Base-by-base conservation (phyloP, 2,329 filamentous ascomycete genomes). In the Allantophomopsis cytisporea region DNA sequence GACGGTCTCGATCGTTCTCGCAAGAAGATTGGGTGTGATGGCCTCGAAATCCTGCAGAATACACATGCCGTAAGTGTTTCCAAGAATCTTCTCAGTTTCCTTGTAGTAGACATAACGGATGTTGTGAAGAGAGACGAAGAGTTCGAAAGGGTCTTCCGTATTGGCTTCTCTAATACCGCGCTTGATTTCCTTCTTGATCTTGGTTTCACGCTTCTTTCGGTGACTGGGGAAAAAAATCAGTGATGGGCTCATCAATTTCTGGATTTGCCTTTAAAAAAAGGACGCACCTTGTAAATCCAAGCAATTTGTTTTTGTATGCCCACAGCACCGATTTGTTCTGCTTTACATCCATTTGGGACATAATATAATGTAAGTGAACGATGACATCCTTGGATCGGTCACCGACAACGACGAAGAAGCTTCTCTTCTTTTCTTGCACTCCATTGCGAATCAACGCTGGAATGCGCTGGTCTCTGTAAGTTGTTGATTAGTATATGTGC, bases 31-130 rank as follows among this genome's bases (percentile, higher is more conserved):
- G n/a, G 91, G 91, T 8, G 91, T 98, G 50, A 98, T 75, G 32
- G 88, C 91, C 62, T 98, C 91, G 53, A 98, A 98, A 57, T 98
- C 91, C 60, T 98, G 91, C 50, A 98, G 65, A 47, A 98, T 94
- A 59, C 87, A 95, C 85, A 95, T 95, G 57, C 89, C 89, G 57
- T 91, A 98, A 34, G 91, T 98, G 60, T 96, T 94, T 58, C 91
- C 91, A 41, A 96, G 64, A 55, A 98, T 95, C 69, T 95, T 96
- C 55, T 98, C 91, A 20, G 91, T 96, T 66, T 98, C 91, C 64
- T 98, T 98, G 69, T 98, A 98, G 71, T 94, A 98, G 42, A 91
- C 86, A 73, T 98, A 98, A 60, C 91, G 83, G 58, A 98, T 94
- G 61, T 95, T 87, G 65, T 96, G 84, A 41, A 94, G 78, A 42